A percentile compares a stretch with the other conserved stretches of the same genome.
phyloP scores from a whole-genome alignment of 345 rosid genomes.

The Dimocarpus longan region DNA sequence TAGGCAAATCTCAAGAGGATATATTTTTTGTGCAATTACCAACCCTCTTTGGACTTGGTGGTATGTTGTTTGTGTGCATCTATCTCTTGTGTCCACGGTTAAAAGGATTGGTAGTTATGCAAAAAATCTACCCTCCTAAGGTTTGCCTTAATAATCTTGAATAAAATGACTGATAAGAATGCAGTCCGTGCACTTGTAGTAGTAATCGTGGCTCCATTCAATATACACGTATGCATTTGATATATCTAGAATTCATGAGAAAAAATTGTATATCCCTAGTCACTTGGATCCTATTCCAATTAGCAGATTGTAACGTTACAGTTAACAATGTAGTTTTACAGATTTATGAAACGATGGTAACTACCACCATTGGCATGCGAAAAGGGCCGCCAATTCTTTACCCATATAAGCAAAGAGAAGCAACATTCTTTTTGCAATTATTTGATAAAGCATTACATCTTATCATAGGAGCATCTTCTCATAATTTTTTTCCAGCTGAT shows the following conservation, averaged over 20 bases:
- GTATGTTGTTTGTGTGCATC: too few species aligned
- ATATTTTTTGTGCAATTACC: too few species aligned
- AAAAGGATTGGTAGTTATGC: too few species aligned
- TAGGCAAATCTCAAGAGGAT: too few species aligned
- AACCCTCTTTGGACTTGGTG: too few species aligned
- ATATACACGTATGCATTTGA: neutral
- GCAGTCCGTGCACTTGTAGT: neutral
- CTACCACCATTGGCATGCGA: neutral
- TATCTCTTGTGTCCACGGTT: too few species aligned
- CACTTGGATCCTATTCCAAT: neutral
- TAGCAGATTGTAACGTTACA: neutral
- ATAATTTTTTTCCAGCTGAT: neutral
- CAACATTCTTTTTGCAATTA: neutral
- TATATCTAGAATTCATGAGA: neutral
- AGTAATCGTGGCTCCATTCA: conserved; percentile 2
- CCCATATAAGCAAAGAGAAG: neutral
- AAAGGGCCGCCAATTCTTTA: neutral
- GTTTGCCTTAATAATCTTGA: too few species aligned
- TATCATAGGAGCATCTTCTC: neutral
- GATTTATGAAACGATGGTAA: neutral
- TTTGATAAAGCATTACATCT: neutral
- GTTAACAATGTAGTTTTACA: neutral
- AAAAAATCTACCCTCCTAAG: too few species aligned
- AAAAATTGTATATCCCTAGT: neutral
- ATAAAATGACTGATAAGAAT: neutral